A percentile compares a stretch with the other conserved stretches of the same genome.
Conservation (phyloP, 1,139 yeast species). For the Keqinozyma sinolaborantium region DNA sequence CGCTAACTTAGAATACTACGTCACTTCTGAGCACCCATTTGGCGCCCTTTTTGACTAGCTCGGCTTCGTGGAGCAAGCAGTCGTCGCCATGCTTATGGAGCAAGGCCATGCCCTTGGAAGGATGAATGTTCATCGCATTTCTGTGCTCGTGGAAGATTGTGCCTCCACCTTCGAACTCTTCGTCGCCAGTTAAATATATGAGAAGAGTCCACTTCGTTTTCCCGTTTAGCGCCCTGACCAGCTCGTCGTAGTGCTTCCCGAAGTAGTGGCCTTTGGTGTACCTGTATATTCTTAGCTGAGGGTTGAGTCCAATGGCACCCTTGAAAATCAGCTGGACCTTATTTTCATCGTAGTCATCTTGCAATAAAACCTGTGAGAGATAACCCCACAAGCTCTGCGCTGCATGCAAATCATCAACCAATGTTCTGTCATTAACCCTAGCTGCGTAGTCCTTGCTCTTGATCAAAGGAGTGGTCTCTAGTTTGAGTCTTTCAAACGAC, state of each 20-base stretch:
- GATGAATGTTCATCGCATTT: constrained; percentile 37
- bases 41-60: constrained; percentile 47
- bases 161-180: constrained; percentile 60
- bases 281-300: constrained; percentile 55
- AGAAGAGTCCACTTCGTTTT: constrained; percentile 59
- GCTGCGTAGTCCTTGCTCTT: constrained; percentile 57
- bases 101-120: constrained; percentile 55
- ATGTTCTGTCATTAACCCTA: constrained; percentile 53
- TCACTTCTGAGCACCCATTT: constrained; percentile 70
- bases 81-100: constrained; percentile 68
- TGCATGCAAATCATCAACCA: constrained; percentile 35
- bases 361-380: constrained; percentile 27
- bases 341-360: constrained; percentile 30
- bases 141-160: constrained; percentile 47
- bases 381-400: constrained; percentile 45
- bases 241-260: constrained; percentile 62
- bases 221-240: constrained; percentile 33
- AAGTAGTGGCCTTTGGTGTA: constrained; percentile 59
- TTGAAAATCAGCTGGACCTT: constrained; percentile 22
- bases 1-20: constrained; percentile 32
- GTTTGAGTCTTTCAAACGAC: constrained; percentile 27
- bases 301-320: constrained; percentile 50
- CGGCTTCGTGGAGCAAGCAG: constrained; percentile 61
- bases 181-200: constrained; percentile 56
- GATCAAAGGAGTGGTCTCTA: constrained; percentile 49